Evolutionary conservation across 176 grass and related monocot species (phyloP), one percentile per base, ranked within the genome.

Genomic region (Pontederia crassipes): DNA sequence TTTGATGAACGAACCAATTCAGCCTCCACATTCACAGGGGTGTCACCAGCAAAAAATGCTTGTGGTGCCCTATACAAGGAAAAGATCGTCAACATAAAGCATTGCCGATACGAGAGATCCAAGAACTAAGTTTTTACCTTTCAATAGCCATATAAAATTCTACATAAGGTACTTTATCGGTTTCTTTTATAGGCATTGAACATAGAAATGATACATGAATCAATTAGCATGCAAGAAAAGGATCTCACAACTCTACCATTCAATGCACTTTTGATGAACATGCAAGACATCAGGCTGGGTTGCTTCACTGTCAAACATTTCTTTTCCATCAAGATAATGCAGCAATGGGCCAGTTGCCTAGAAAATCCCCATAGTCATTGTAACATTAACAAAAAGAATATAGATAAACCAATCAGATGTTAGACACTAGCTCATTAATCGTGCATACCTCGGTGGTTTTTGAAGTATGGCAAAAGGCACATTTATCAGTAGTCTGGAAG

Each of bases 241-340:
- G 17, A 64, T 2, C 32, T 12, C 13, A 9, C 35, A 29, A 15
- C n/a, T 46, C 16, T 88, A 91, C 93, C 93, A 97, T 91, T 97
- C 87, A 73, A 88, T 76, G 45, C 93, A 97, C 85, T 85, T 97
- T 57, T 97, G 84, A 63, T 97, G 93, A 4, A 85, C 84, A 78
- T 97, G 87, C 20, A 81, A 62, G 76, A 84, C 80, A 48, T 80
- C 79, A n/a, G 76, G 69, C 74, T 83, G 83, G 68, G 59, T 88
- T 12, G 87, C 84, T 85, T 79, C 74, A 45, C 72, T 60, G 65
- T 73, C 73, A 49, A 51, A 28, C 66, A 97, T n/a, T 74, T 73
- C 87, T 20, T 70, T 45, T 49, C 84, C 84, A 18, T 81, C 28
- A 40, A 85, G 64, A 83, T 85, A 91, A 76, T 91, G 87, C 8